A percentile compares a stretch with the other conserved stretches of the same genome.
Evolutionary conservation across 805 yeast genomes (phyloP).

Genomic region (Nakazawaea ernobii): DNA sequence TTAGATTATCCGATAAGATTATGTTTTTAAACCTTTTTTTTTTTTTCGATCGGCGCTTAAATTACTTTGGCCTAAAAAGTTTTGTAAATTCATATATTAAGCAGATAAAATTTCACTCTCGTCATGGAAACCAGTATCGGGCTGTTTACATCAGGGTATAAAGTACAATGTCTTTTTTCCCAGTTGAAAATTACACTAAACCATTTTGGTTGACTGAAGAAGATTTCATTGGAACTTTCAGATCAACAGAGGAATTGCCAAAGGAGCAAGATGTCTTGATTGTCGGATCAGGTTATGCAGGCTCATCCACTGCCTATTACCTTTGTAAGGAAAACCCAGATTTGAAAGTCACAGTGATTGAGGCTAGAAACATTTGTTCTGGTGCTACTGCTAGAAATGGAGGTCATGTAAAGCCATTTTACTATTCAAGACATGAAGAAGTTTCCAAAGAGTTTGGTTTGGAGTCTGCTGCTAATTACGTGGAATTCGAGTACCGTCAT

Average conservation of each 20-base stretch:
- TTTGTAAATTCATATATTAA: too few relatives aligned
- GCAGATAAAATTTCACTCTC: too few relatives aligned
- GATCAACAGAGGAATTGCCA: conserved; percentile 26
- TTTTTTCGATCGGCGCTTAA: too few relatives aligned
- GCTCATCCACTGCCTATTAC: conserved; percentile 33
- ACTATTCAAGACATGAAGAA: conserved; percentile 12
- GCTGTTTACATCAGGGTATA: too few relatives aligned
- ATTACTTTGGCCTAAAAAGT: too few relatives aligned
- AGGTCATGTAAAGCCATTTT: conserved; percentile 36
- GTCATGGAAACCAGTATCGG: too few relatives aligned
- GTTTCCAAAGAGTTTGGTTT: conserved; percentile 13
- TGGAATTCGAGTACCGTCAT: conserved; percentile 29
- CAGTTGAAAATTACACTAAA: conserved; percentile 16
- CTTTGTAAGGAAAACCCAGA: conserved; percentile 21
- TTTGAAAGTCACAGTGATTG: conserved; percentile 23
- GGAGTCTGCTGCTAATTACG: conserved; percentile 24
- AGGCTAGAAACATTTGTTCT: conserved; percentile 34
- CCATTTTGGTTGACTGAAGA: conserved; percentile 20
- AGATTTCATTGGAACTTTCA: conserved; percentile 15
- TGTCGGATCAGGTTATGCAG: conserved; percentile 42
- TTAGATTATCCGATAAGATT: too few relatives aligned
- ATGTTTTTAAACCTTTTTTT: too few relatives aligned
- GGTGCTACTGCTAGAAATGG: conserved; percentile 43
- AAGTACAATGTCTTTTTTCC: conserved; percentile 11
- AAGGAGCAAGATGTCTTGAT: conserved; percentile 31